Base-by-base conservation (phyloP, 1,284 basidiomycete genomes). In the Apiotrichum gamsii region DNA sequence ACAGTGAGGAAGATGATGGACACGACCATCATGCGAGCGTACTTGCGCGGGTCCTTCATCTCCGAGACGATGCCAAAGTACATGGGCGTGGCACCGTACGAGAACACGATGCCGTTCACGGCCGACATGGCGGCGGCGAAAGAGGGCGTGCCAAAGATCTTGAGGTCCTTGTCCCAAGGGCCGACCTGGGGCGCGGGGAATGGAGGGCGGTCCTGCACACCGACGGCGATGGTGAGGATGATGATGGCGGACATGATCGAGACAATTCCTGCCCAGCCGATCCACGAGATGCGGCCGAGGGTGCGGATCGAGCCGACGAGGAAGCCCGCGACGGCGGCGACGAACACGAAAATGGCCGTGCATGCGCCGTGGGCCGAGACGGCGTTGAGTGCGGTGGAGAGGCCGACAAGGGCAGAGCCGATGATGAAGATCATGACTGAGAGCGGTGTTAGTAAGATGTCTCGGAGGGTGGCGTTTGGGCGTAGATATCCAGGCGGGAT, bases 161-260 rank as follows among this genome's bases (percentile, higher is more conserved):
- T 30, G 52, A 66, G 44, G 19, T 58, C 51, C 52, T 59, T 63
- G 43, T 67, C 64, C 54, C 56, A 72, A 0, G 58, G 49, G 1
- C 18, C 28, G 10, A 30, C 28, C 36, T 45, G 45, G 8, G 57
- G 50, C n/a, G 62, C 61, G 3, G 62, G 62, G 6, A 45, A 32
- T 3, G 52, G 35, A 4, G 67, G 67, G 45, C 72, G 59, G 39
- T 67, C 67, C 25, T 64, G 53, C 2, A 70, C 59, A 15, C 64
- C 69, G 37, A 73, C 71, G 15, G 72, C 67, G 43, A 73, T 53
- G 45, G 65, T 67, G 31, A 73, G 57, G 18, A 63, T 67, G 46
- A 73, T 43, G 48, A 73, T 62, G 29, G 72, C 45, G 39, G 65
- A 56, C 38, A 72, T 52, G 45, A 66, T 57, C 11, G 51, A 57